A percentile compares a stretch with the other conserved stretches of the same genome.
These are phyloP conservation scores for Purshia tridentata DNA, from an alignment of 306 rosid genomes.

Conservation along the genomic window DNA sequence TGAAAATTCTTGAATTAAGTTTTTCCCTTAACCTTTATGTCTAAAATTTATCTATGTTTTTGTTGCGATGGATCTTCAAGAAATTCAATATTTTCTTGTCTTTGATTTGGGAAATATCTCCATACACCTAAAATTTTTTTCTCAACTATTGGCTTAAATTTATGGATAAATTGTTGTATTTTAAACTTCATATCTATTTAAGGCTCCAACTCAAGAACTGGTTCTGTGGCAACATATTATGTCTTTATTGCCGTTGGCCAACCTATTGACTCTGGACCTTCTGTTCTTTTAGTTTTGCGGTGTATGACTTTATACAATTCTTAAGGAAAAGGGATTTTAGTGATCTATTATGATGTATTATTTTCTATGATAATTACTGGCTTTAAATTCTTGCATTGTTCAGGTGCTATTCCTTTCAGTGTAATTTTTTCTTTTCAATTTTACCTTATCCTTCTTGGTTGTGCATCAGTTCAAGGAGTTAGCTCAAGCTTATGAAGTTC, in stretches of 20 bases:
- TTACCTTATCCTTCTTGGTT: not conserved
- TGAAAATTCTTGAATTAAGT: not conserved
- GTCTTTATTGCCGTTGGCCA: not conserved
- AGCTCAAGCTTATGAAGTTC: constrained; percentile 79
- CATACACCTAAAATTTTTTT: not conserved
- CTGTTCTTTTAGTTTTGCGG: not conserved
- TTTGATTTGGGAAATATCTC: not conserved
- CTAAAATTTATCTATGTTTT: not conserved
- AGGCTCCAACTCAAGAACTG: not conserved
- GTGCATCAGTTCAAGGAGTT: constrained; percentile 67
- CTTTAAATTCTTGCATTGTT: not conserved
- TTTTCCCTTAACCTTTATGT: not conserved
- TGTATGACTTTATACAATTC: not conserved
- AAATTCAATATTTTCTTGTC: not conserved
- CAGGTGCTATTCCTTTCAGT: not conserved
- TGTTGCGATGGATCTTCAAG: not conserved
- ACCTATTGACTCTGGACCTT: not conserved
- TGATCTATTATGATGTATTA: not conserved
- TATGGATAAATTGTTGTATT: too few species aligned
- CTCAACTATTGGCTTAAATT: not conserved
- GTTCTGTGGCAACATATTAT: not conserved
- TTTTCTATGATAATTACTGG: not conserved
- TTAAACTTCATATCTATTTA: not conserved
- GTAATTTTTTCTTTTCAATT: not conserved
- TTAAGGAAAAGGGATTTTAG: not conserved